These are phyloP conservation scores for Coemansia sp. DNA, from an alignment of 192 early-diverging fungal species.

Conservation along the genomic window DNA sequence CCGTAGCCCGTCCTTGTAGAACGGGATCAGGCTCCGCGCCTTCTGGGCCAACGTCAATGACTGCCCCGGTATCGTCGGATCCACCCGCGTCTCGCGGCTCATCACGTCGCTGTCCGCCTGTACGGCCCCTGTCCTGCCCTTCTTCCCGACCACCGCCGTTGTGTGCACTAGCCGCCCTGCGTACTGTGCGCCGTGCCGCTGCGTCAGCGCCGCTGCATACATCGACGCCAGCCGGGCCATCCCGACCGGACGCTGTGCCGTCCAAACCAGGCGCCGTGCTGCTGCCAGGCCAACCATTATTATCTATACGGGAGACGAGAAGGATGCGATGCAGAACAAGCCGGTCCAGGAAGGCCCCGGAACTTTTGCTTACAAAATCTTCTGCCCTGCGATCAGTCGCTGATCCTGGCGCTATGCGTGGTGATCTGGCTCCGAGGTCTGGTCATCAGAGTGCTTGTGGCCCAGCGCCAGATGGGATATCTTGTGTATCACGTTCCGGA, in stretches of 20 bases:
- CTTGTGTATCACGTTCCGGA: not conserved
- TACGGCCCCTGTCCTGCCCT: too few relatives aligned
- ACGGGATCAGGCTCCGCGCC: slow-evolving; percentile 24
- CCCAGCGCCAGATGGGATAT: not conserved
- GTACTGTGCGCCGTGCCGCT: not conserved
- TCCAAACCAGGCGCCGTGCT: too few relatives aligned
- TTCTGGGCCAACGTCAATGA: slow-evolving; percentile 24
- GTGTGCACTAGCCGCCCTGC: not conserved
- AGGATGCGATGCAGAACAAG: too few relatives aligned
- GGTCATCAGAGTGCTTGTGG: not conserved
- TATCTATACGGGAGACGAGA: too few relatives aligned
- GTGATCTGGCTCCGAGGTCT: too few relatives aligned
- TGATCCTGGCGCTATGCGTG: too few relatives aligned
- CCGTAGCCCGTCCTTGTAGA: slow-evolving; percentile 37
- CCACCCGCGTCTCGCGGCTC: not conserved
- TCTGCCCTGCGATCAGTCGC: too few relatives aligned
- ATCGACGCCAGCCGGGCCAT: not conserved
- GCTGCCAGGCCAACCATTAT: too few relatives aligned
- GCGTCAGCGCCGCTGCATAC: not conserved
- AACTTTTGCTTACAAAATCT: too few relatives aligned
- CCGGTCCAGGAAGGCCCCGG: too few relatives aligned
- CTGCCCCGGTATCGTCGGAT: slow-evolving; percentile 38
- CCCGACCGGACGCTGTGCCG: too few relatives aligned
- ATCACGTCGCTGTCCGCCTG: not conserved
- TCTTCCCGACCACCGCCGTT: not conserved